Evolutionary conservation across 352 stramenopile species (phyloP), one percentile per base, ranked within the genome.

Genomic region (Phytophthora sp.): DNA sequence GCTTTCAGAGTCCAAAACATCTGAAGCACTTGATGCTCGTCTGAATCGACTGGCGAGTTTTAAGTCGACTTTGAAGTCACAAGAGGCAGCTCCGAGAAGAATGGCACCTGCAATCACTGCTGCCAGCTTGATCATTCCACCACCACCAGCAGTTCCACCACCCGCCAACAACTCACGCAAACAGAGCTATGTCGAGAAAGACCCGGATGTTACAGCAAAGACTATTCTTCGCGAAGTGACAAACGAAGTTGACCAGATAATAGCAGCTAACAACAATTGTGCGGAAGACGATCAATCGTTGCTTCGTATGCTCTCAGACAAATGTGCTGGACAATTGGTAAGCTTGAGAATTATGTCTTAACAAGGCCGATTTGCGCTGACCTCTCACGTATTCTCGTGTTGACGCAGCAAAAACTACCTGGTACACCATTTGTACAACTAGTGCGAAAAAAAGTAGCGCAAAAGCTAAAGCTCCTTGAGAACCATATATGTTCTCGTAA

Each of bases 401-500:
- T 37, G 27, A 24, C 23, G 20, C 38, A 89, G 79, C 76, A 50
- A 48, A 74, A 72, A 23, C 64, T 89, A 15, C 54, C 72, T 12
- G 57, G 42, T 18, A 87, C 79, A 13, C 75, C 77, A 24, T 87
- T 89, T 54, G 79, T 89, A 51, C 54, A 73, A 45, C 53, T 87
- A 17, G 70, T 65, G 15, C 64, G 69, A 10, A 63, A 59, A 24
- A 89, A 87, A 30, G 62, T 67, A 26, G 58, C 76, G 28, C 71
- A 82, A 34, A 81, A 79, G 38, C 74, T 89, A 34, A 57, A 80
- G 11, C 72, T 76, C 20, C 61, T 88, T 17, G 52, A 66, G 28
- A 17, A 46, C 3, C 32, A 46, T 34, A 17, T 65, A 34, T 15
- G 15, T 13, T 32, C 50, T 58, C 50, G 42, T 7, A 42, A 27